Evolutionary conservation across 192 early-diverging fungal species (phyloP).

Genomic region (Polychytrium aggregatum): DNA sequence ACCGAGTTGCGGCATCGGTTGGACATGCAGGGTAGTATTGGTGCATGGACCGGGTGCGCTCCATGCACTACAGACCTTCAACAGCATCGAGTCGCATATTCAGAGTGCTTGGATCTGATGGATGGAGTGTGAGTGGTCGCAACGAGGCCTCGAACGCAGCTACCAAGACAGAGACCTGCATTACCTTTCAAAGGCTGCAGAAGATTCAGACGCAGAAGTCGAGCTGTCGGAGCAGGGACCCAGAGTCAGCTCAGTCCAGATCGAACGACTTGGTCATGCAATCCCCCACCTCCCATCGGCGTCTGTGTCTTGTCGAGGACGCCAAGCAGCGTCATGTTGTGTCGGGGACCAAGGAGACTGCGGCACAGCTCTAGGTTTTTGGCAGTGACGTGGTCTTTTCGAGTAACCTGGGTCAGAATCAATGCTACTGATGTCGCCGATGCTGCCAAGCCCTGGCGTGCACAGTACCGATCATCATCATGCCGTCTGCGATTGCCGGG

Average conservation of each 20-base stretch:
- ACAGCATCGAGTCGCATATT: constrained; percentile 48
- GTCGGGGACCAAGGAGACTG: constrained; percentile 34
- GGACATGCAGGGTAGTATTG: no score
- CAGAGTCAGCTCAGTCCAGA: no score
- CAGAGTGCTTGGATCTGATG: constrained; percentile 31
- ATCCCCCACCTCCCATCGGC: constrained; percentile 49
- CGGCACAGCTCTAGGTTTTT: constrained; percentile 48
- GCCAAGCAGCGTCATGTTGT: constrained; percentile 44
- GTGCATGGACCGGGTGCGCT: no score
- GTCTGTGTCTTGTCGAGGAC: constrained; percentile 49
- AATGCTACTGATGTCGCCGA: not conserved
- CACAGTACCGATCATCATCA: constrained; percentile 25
- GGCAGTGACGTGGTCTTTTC: constrained; percentile 43
- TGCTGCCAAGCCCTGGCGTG: not conserved
- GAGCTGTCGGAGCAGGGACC: no score
- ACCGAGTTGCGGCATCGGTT: no score
- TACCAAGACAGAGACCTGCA: not conserved
- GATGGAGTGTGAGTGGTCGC: not conserved
- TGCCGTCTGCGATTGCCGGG: constrained; percentile 35
- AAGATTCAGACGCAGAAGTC: constrained; percentile 63
- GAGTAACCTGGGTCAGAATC: no score
- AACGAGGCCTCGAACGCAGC: not conserved
- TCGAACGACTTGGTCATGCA: no score
- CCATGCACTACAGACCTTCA: no score
- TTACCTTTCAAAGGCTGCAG: constrained; percentile 55